Percentiles rank a stretch among this genome's conserved stretches.
phyloP scores from a whole-genome alignment of 352 stramenopile genomes.

The Saprolegnia parasitica region DNA sequence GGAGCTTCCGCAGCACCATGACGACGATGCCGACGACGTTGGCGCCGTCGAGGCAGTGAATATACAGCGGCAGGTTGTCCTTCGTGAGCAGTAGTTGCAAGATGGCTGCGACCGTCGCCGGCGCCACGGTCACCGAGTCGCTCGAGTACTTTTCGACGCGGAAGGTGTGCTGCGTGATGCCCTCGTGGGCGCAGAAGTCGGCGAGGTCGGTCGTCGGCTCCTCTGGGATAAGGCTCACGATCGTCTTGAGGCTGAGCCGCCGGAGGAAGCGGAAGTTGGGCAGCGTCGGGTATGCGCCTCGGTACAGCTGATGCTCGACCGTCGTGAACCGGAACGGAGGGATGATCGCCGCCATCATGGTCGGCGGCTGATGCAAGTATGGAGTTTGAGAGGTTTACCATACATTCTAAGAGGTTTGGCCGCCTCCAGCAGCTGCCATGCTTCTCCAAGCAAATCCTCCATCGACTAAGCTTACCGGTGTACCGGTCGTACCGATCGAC shows the following conservation, averaged over 20 bases:
- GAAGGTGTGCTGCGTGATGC: conserved; percentile 71
- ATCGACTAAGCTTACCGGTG: too few relatives aligned
- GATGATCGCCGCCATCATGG: conserved; percentile 58
- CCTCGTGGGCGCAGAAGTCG: conserved; percentile 65
- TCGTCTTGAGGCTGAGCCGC: conserved; percentile 63
- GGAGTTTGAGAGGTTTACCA: neutral
- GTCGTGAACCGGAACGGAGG: conserved; percentile 84
- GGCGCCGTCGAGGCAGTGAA: conserved; percentile 82
- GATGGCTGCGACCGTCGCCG: conserved; percentile 66
- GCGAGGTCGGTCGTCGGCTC: conserved; percentile 65
- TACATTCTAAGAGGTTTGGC: neutral
- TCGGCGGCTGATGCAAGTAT: neutral
- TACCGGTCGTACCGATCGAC: too few relatives aligned
- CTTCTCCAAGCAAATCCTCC: too few relatives aligned
- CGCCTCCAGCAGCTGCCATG: too few relatives aligned
- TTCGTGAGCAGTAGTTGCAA: conserved; percentile 71
- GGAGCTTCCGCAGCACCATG: conserved; percentile 83
- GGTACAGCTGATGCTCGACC: conserved; percentile 75
- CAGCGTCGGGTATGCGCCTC: conserved; percentile 76
- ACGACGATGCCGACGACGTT: conserved; percentile 85
- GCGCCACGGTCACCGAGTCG: conserved; percentile 80
- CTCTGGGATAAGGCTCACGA: conserved; percentile 80
- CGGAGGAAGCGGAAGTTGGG: conserved; percentile 83
- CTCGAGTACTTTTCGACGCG: conserved; percentile 85
- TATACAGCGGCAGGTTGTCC: conserved; percentile 75